A percentile compares a stretch with the other conserved stretches of the same genome.
Evolutionary conservation across 495 filamentous ascomycete species (phyloP).

Genomic region (Podospora tetraspora): DNA sequence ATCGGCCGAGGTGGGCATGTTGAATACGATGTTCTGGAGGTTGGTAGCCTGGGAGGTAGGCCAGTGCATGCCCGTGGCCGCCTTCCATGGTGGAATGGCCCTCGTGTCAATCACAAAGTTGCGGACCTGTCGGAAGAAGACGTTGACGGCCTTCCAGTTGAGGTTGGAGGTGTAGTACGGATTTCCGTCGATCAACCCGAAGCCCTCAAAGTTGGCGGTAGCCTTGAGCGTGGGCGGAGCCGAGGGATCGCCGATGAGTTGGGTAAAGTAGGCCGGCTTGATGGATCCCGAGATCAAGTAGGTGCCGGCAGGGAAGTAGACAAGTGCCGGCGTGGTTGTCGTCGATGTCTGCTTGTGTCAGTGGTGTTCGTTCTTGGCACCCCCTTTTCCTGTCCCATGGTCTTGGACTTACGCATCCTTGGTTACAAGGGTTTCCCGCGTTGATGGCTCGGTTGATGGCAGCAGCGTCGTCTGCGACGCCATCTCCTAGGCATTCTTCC

Average conservation of each 20-base stretch:
- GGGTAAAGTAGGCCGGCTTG: slow-evolving; percentile 59
- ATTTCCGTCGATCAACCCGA: slow-evolving; percentile 66
- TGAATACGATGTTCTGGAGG: slow-evolving; percentile 72
- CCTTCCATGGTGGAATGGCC: slow-evolving; percentile 47
- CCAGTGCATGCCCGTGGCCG: slow-evolving; percentile 69
- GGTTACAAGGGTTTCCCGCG: slow-evolving; percentile 69
- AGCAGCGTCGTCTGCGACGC: slow-evolving; percentile 69
- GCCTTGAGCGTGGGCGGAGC: slow-evolving; percentile 53
- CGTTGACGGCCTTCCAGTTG: slow-evolving; percentile 58
- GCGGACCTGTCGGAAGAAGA: slow-evolving; percentile 72
- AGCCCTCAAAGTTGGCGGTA: slow-evolving; percentile 55
- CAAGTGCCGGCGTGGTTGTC: slow-evolving; percentile 67
- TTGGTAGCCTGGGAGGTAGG: slow-evolving; percentile 70
- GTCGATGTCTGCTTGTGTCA: slow-evolving; percentile 45
- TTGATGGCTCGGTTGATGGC: slow-evolving; percentile 81
- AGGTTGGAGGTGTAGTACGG: slow-evolving; percentile 52
- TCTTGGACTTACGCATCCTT: slow-evolving; percentile 50
- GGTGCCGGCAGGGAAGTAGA: slow-evolving; percentile 77
- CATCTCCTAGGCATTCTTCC: slow-evolving; percentile 30
- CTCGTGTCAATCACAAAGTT: slow-evolving; percentile 76
- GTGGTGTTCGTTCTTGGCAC: slow-evolving; percentile 3
- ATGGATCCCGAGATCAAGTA: slow-evolving; percentile 64
- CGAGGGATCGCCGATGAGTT: slow-evolving; percentile 48
- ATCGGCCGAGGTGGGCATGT: slow-evolving; percentile 53
- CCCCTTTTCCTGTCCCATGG: neutral